A percentile compares a stretch with the other conserved stretches of the same genome.
Evolutionary conservation across 2,329 filamentous ascomycete species (phyloP).

Genomic region (Coniochaeta sp.): DNA sequence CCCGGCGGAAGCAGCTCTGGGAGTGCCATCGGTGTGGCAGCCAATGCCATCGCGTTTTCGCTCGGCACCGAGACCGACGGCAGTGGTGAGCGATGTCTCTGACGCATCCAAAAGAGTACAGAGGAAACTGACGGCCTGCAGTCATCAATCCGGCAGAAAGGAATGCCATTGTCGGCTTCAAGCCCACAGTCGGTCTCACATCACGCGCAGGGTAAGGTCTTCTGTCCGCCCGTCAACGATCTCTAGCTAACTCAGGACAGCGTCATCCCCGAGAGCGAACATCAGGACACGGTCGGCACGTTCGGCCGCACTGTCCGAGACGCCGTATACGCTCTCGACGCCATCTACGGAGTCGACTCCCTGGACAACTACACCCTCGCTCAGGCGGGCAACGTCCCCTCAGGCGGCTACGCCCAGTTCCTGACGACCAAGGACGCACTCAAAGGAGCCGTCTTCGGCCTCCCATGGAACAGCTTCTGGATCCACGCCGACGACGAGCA

Average conservation of each 20-base stretch:
- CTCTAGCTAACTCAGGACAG: slow-evolving; percentile 8
- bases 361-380: slow-evolving; percentile 60
- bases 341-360: slow-evolving; percentile 57
- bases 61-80: slow-evolving; percentile 71
- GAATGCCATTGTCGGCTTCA: slow-evolving; percentile 65
- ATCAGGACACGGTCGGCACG: slow-evolving; percentile 63
- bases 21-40: slow-evolving; percentile 19
- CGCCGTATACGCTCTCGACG: slow-evolving; percentile 57
- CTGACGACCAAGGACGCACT: slow-evolving; percentile 47
- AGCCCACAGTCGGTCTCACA: slow-evolving; percentile 68
- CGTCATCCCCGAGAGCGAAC: slow-evolving; percentile 58
- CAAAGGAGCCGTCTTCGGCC: slow-evolving; percentile 56
- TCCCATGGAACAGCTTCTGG: slow-evolving; percentile 71
- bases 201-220: slow-evolving; percentile 41
- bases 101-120: not conserved
- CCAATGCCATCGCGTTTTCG: slow-evolving; percentile 48
- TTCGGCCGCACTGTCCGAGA: slow-evolving; percentile 65
- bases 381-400: slow-evolving; percentile 46
- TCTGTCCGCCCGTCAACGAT: not conserved
- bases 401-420: slow-evolving; percentile 48
- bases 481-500: slow-evolving; percentile 49
- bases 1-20: slow-evolving; percentile 9
- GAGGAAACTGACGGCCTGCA: slow-evolving; percentile 8
- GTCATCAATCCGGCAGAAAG: slow-evolving; percentile 66
- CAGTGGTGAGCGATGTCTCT: slow-evolving; percentile 33